Percentiles rank a stretch among this genome's conserved stretches.
These are phyloP conservation scores for Gelatoporia subvermispora DNA, from an alignment of 768 basidiomycete species.

Conservation along the genomic window DNA sequence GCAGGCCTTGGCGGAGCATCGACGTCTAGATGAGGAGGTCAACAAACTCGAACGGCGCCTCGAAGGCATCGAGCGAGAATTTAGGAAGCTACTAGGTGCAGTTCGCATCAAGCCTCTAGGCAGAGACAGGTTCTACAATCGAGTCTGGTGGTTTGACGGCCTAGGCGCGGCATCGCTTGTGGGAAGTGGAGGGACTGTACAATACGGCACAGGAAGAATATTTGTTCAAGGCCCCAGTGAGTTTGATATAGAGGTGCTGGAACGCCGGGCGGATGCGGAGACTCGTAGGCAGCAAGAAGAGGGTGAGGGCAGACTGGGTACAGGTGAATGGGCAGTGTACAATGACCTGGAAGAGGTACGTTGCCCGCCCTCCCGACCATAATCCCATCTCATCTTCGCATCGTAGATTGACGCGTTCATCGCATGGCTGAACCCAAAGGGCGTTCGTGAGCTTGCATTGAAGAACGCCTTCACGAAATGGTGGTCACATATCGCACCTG, in stretches of 20 bases:
- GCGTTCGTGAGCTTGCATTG: constrained; percentile 79
- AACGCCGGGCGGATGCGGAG: constrained; percentile 51
- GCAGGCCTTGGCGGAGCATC: constrained; percentile 77
- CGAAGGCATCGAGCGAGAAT: constrained; percentile 89
- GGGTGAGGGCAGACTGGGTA: constrained; percentile 63
- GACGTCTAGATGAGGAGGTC: constrained; percentile 83
- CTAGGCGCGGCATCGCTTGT: constrained; percentile 81
- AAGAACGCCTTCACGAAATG: constrained; percentile 76
- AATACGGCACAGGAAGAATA: constrained; percentile 85
- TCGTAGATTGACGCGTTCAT: constrained; percentile 77
- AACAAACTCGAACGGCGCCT: constrained; percentile 76
- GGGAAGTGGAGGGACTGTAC: constrained; percentile 70
- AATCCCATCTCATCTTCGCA: not conserved
- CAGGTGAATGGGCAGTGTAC: constrained; percentile 90
- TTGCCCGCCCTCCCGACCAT: not conserved
- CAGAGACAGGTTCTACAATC: constrained; percentile 89
- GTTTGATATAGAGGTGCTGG: constrained; percentile 70
- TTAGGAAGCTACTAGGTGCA: constrained; percentile 81
- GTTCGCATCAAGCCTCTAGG: constrained; percentile 87
- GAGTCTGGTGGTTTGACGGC: constrained; percentile 99
- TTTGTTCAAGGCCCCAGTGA: constrained; percentile 92
- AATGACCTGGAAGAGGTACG: constrained; percentile 83
- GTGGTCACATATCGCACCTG: constrained; percentile 78
- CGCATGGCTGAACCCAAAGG: constrained; percentile 89
- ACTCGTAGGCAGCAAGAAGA: constrained; percentile 72